phyloP scores from a whole-genome alignment of 1,284 basidiomycete genomes.

The Fistulinella staudtii region DNA sequence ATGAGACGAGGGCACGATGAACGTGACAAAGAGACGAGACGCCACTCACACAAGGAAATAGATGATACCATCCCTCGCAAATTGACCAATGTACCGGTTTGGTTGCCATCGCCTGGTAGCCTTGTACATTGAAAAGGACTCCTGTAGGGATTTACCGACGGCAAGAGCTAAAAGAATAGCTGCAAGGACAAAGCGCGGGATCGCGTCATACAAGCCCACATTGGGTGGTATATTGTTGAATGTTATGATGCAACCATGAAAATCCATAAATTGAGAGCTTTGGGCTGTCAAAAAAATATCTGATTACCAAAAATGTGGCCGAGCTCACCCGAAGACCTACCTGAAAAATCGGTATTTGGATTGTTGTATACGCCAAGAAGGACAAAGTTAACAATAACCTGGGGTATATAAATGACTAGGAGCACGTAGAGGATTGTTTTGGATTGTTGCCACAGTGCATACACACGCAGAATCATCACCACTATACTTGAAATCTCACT shows the following conservation, averaged over 20 bases:
- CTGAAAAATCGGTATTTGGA: neutral
- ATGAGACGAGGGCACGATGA: neutral
- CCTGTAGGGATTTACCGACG: neutral
- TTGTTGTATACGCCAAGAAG: neutral
- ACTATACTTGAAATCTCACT: neutral
- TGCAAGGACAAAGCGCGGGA: slow-evolving; percentile 1
- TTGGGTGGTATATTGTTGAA: neutral
- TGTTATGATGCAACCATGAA: neutral
- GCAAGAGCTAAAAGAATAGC: neutral
- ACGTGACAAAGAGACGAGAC: neutral
- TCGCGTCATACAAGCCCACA: neutral
- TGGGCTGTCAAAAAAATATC: neutral
- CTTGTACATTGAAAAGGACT: slow-evolving; percentile 1
- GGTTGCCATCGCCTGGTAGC: slow-evolving; percentile 1
- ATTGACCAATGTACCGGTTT: slow-evolving; percentile 1
- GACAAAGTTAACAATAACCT: neutral
- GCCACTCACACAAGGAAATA: neutral
- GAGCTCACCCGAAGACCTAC: neutral
- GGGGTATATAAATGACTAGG: neutral
- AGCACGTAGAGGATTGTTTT: neutral
- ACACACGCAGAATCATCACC: slow-evolving; percentile 4
- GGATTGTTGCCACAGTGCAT: slow-evolving; percentile 5
- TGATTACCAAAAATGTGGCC: neutral
- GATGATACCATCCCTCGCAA: slow-evolving; percentile 6
- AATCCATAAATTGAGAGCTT: neutral